phyloP scores from a whole-genome alignment of 78 protist species.

The Protostelium mycophagum region DNA sequence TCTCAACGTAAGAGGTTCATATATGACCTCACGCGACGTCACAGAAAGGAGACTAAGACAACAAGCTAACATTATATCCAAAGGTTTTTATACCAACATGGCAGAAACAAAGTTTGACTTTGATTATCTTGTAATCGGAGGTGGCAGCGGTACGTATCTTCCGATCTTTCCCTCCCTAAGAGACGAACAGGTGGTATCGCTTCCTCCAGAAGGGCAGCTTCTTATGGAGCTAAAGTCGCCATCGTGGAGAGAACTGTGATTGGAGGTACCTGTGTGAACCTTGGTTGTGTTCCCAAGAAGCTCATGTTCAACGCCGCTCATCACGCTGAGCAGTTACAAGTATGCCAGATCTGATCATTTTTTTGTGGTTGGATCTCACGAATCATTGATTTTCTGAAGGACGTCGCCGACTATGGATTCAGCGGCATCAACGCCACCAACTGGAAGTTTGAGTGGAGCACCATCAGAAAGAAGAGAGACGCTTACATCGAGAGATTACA shows the following conservation, averaged over 20 bases:
- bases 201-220: constrained; percentile 75
- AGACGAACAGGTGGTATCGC: constrained; percentile 65
- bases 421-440: constrained; percentile 2
- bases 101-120: constrained; percentile 9
- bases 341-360: background rate
- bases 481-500: constrained; percentile 77
- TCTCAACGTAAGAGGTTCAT: no score
- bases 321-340: constrained; percentile 20
- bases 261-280: constrained; percentile 93
- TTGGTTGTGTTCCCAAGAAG: constrained; percentile 95
- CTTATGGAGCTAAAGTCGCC: constrained; percentile 46
- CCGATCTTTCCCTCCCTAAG: background rate
- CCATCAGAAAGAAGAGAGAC: constrained; percentile 53
- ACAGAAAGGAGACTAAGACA: background rate
- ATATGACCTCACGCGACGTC: background rate
- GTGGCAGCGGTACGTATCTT: constrained; percentile 22
- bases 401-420: constrained; percentile 66
- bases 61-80: background rate
- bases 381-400: constrained; percentile 10
- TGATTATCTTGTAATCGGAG: constrained; percentile 62
- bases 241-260: constrained; percentile 41
- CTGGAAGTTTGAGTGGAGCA: constrained; percentile 38
- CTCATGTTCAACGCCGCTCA: constrained; percentile 77
- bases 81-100: background rate
- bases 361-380: background rate